These are phyloP conservation scores for Penicillium sp. DNA, from an alignment of 2,329 filamentous ascomycete species.

Conservation along the genomic window DNA sequence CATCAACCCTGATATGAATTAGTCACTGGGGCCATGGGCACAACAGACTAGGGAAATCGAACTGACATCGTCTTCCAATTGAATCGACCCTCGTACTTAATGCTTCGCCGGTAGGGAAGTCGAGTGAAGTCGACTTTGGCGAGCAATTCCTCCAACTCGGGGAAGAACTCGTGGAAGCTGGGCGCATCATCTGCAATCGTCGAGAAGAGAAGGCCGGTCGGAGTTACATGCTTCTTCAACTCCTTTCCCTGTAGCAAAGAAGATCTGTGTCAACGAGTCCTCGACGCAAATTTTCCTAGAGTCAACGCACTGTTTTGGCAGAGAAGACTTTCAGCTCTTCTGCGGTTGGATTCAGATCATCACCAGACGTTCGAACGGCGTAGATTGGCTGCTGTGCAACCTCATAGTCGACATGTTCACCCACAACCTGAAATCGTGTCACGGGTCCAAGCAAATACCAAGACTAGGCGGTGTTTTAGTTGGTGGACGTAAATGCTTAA, in stretches of 20 bases:
- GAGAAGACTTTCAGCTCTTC: constrained; percentile 48
- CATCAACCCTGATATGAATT: constrained; percentile 52
- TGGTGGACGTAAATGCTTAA: background rate
- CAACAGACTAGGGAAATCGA: background rate
- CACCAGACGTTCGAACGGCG: constrained; percentile 41
- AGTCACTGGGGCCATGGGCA: background rate
- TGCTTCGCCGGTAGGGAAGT: constrained; percentile 56
- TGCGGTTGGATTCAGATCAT: constrained; percentile 28
- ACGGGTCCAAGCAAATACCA: constrained; percentile 60
- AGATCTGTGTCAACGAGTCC: background rate
- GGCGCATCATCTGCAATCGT: constrained; percentile 55
- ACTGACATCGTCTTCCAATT: constrained; percentile 64
- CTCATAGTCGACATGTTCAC: constrained; percentile 53
- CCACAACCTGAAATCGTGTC: constrained; percentile 51
- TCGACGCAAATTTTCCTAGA: background rate
- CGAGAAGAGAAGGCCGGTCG: constrained; percentile 58
- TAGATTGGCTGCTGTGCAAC: constrained; percentile 53
- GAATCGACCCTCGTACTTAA: constrained; percentile 61
- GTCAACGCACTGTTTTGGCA: constrained; percentile 34
- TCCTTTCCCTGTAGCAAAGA: constrained; percentile 18
- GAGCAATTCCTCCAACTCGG: constrained; percentile 55
- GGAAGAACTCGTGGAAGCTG: constrained; percentile 58
- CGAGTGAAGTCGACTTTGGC: constrained; percentile 58
- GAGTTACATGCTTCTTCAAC: constrained; percentile 49
- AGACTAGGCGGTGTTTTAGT: constrained; percentile 39